Evolutionary conservation across 2,329 filamentous ascomycete species (phyloP).

Genomic region (Botrytis hyacinthi): DNA sequence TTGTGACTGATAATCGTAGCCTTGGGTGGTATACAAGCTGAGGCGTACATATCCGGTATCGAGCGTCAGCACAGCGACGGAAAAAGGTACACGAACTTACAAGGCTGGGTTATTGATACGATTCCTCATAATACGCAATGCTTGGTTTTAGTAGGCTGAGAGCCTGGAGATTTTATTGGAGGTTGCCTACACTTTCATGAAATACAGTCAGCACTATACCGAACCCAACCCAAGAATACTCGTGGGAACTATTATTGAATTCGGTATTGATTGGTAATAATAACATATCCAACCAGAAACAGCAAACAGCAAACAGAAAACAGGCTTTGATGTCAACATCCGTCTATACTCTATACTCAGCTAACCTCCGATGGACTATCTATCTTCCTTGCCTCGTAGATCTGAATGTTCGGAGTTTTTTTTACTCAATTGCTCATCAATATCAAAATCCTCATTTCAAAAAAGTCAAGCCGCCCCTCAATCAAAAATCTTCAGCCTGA

Average conservation of each 20-base stretch:
- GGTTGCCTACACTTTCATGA: not conserved
- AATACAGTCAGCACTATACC: constrained; percentile 21
- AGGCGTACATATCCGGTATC: not conserved
- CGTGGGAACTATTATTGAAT: constrained; percentile 5
- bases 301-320: not conserved
- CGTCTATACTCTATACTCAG: not conserved
- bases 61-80: not conserved
- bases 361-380: not conserved
- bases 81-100: constrained; percentile 12
- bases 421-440: not conserved
- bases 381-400: not conserved
- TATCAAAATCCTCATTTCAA: not conserved
- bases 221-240: not conserved
- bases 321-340: not conserved
- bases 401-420: not conserved
- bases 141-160: constrained; percentile 13
- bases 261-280: constrained; percentile 11
- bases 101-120: constrained; percentile 7
- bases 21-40: constrained; percentile 15
- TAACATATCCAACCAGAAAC: not conserved
- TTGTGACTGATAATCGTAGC: not conserved
- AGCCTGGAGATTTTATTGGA: not conserved
- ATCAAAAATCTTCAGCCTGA: constrained; percentile 14
- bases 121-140: not conserved
- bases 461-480: not conserved